Evolutionary conservation across 331 rosid species (phyloP), one percentile per base, ranked within the genome.

Genomic region (Quercus tomentella): DNA sequence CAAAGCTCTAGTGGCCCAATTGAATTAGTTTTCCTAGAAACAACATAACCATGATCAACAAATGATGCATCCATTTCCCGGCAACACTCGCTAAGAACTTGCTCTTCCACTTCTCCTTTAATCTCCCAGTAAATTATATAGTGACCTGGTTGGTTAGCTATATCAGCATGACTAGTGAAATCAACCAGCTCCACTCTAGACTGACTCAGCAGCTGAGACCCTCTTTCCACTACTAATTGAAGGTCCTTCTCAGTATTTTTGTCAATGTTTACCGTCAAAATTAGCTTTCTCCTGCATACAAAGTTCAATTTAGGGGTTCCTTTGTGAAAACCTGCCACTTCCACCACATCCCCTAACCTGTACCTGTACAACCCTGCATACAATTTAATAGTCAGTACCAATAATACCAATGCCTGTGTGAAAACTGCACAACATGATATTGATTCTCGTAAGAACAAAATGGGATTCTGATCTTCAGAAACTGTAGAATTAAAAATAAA

Each of bases 161-260:
- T 75, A 21, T 90, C 82, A 0, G 97, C 97, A n/a, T 89, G 88
- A 86, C 99, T 95, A 0, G 99, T 95, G n/a, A 95, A 95, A 41
- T 95, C 99, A n/a, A 91, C 88, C 1, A 95, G 78, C 66, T 95
- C 99, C 0, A 92, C 97, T 72, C 60, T 76, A 62, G 67, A 74
- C 43, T 77, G 75, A 72, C 60, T 79, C 57, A 95, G 87, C 11
- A 93, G 63, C 23, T 80, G 86, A 0, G 89, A 86, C 6, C 92
- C 97, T 8, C 77, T 89, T 74, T 93, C 97, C 30, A 95, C 99
- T 45, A 91, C 99, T 8, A 86, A 51, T 31, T 95, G 99, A 2
- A 95, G 96, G 83, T 95, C 99, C 72, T 86, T 91, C 82, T 95
- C 99, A 1, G 97, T 93, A 77, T 93, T 95, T 76, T 95, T 95